Evolutionary conservation across 83 land plant genomes (phyloP), one percentile per base, ranked within the genome.

Genomic region (Larix sibirica): DNA sequence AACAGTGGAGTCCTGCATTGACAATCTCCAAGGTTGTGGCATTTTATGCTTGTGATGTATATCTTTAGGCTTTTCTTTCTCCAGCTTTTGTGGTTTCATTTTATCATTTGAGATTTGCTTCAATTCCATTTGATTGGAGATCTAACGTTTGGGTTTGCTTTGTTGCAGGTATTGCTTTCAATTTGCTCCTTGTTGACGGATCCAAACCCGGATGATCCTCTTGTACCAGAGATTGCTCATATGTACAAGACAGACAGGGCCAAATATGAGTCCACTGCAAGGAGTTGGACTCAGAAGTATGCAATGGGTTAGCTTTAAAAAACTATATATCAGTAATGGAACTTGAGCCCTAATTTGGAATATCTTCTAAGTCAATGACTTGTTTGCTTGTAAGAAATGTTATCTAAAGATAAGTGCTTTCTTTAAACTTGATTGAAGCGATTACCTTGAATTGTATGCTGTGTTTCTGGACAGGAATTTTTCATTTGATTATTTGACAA

Each of bases 141-240:
- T 17, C 18, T 36, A 36, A 36, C 10, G 2, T 17, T 69, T 36
- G 44, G 40, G 44, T 50, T 78, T 59, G n/a, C n/a, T 78, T 54
- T 24, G 18, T 59, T 59, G 20, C 81, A 88, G 90, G 90, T 88
- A 42, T 73, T 88, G 78, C 83, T 85, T 8, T 88, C 90, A 36
- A 88, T 88, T 26, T 88, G 87, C 59, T 88, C 90, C 17, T 83
- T 88, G 63, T 50, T 88, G 66, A 86, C 90, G 36, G 88, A 88
- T 67, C 90, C 90, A 50, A 86, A 88, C 62, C 90, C 88, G 26
- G 90, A 88, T 79, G 88, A 88, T 60, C 90, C 85, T 50, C 81
- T 85, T 64, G 90, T 88, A 73, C 90, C 90, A 5, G 90, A 88
- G 86, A 88, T 86, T 71, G 90, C 90, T 31, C 90, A 88, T 75